Base-by-base conservation (phyloP, 495 filamentous ascomycete genomes). In the Xylaria telfairii region DNA sequence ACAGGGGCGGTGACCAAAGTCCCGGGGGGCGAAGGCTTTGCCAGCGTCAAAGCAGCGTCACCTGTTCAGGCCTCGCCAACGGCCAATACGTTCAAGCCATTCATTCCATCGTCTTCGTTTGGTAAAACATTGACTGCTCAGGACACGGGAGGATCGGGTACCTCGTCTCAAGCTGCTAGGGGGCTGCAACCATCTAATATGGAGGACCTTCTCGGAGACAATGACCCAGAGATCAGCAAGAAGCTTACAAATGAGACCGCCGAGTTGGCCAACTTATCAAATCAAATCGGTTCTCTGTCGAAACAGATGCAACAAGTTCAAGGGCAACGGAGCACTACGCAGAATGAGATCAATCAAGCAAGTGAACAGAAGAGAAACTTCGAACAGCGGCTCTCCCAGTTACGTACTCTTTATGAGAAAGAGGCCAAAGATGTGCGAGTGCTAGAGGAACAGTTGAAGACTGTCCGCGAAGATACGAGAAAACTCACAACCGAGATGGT, bases 301-400 rank as follows among this genome's bases (percentile, higher is more conserved):
- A 96, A 92, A 79, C 94, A 99, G 83, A 97, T 97, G 87, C 92
- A 96, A 78, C 93, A 93, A 69, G 90, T 97, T 5, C 94, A 96
- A 76, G 87, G 83, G 46, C 94, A 97, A 80, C 89, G 92, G 51
- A 85, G 83, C 2, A 88, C 90, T 7, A 91, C 92, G 2, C 93
- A 97, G 78, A 90, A 90, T 63, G 91, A 95, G 49, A 79, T 99
- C 59, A 90, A 88, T 68, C 90, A 93, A 68, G 89, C 91, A 39
- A 92, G 85, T 24, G 86, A 89, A 41, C 95, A 98, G 77, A 99
- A 98, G 83, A 90, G 90, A 65, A 92, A 96, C 70, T 95, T 99
- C 73, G 96, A 99, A 81, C 83, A 89, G 37, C 91, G 96, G 21
- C 85, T 99, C 32, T 87, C 92, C 2, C 93, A 96, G 74, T 89